Evolutionary conservation across 2,329 filamentous ascomycete species (phyloP).

Genomic region (Aspergillus piperis): DNA sequence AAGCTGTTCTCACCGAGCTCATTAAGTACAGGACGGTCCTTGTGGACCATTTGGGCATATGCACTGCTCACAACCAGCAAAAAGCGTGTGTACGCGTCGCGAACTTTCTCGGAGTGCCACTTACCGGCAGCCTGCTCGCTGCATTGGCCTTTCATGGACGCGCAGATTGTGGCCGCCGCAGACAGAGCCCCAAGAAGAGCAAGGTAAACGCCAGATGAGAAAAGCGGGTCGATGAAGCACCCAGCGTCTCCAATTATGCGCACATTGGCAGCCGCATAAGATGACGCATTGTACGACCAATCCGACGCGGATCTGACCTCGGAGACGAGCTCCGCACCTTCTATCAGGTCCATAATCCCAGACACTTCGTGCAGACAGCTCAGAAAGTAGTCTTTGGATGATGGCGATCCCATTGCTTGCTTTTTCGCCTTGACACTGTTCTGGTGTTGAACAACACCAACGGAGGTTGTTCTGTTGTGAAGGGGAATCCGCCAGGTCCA

Average conservation of each 20-base stretch:
- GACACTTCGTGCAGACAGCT: constrained; percentile 21
- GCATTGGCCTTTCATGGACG: constrained; percentile 41
- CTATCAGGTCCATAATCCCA: constrained; percentile 33
- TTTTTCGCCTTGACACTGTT: constrained; percentile 11
- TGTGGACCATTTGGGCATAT: constrained; percentile 43
- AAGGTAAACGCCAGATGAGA: constrained; percentile 53
- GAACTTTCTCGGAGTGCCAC: constrained; percentile 50
- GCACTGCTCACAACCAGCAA: constrained; percentile 45
- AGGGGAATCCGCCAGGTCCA: background rate
- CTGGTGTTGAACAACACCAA: constrained; percentile 12
- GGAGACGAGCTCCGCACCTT: constrained; percentile 34
- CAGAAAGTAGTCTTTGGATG: background rate
- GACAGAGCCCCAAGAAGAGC: constrained; percentile 48
- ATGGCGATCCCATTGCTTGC: background rate
- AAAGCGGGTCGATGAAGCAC: constrained; percentile 54
- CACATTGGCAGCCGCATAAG: constrained; percentile 44
- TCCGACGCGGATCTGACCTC: constrained; percentile 49
- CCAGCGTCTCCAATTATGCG: constrained; percentile 52
- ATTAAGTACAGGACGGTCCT: constrained; percentile 43
- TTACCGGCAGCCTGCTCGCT: constrained; percentile 37
- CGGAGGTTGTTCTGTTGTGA: background rate
- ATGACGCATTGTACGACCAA: constrained; percentile 50
- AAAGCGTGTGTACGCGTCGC: constrained; percentile 52
- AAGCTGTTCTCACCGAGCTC: constrained; percentile 44
- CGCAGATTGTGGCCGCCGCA: constrained; percentile 49